Base-by-base conservation (phyloP, 352 stramenopile genomes). In the Phytophthora cryptogea region DNA sequence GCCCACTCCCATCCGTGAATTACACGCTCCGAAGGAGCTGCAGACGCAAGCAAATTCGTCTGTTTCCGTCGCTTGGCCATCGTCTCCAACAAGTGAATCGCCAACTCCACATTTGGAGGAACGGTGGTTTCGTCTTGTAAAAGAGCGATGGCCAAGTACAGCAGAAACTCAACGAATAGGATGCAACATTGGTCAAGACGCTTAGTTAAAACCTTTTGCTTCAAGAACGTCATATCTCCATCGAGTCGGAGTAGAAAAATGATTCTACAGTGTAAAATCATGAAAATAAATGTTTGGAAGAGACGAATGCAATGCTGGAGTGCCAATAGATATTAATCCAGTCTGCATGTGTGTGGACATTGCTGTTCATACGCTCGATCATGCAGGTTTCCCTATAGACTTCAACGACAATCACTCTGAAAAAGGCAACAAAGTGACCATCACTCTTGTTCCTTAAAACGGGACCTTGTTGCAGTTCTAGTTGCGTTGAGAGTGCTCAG, bases 1-100 rank as follows among this genome's bases (percentile, higher is more conserved):
- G 72, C 63, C 76, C 76, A 83, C 8, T 76, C 66, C 76, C 76
- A 86, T 0, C 66, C 69, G 5, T 50, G 54, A 33, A 52, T 13
- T 13, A 49, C 16, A 40, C 31, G 11, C 35, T 55, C 43, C 0
- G 26, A 45, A 3, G 36, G 10, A 31, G 41, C 28, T 33, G 33
- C 40, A 50, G 51, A 39, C 2, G 44, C 36, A 11, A 39, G 49
- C 0, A 55, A 41, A 27, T 17, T 44, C n/a, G 32, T 20, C 27
- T 68, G 59, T 31, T 65, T 64, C 41, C 59, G 33, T 17, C 68
- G 54, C 52, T 73, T 76, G 36, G 59, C 47, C 64, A 71, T 76
- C 4, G 36, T 44, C 20, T 27, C 30, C 40, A 50, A n/a, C 31
- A 30, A 46, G 37, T 41, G 39, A 50, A 55, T 60, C 26, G 41